Evolutionary conservation across 2,329 filamentous ascomycete species (phyloP).

Genomic region (Xylaria polymorpha): DNA sequence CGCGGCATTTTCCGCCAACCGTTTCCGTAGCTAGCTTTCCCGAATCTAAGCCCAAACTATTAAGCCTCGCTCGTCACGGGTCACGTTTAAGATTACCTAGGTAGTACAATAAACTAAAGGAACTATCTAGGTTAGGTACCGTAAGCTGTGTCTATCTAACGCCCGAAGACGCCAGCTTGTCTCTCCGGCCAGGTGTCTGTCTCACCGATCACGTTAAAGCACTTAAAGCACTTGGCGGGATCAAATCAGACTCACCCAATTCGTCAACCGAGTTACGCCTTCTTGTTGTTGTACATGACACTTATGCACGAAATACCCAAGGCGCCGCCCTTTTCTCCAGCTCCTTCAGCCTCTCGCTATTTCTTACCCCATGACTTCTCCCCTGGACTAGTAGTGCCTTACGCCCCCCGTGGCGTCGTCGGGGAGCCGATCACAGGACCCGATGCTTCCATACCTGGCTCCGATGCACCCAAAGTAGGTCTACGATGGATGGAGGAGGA

Average conservation of each 20-base stretch:
- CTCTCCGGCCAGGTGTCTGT: not conserved
- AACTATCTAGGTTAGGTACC: not conserved
- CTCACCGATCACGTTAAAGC: not conserved
- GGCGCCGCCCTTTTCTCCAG: constrained; percentile 16
- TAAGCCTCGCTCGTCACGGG: constrained; percentile 11
- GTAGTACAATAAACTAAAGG: not conserved
- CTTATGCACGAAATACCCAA: constrained; percentile 19
- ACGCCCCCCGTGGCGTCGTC: not conserved
- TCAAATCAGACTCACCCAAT: constrained; percentile 5
- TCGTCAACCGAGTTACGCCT: not conserved
- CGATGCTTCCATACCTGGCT: constrained; percentile 8
- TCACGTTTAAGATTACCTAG: not conserved
- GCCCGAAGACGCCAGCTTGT: constrained; percentile 15
- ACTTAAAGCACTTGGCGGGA: not conserved
- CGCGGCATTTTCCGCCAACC: not conserved
- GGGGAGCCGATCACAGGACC: constrained; percentile 1
- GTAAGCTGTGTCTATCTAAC: not conserved
- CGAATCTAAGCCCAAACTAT: not conserved
- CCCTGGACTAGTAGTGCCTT: constrained; percentile 6
- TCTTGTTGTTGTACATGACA: constrained; percentile 9
- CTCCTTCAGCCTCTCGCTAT: constrained; percentile 14
- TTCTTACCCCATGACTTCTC: not conserved
- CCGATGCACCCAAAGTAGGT: not conserved
- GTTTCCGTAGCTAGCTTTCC: not conserved
- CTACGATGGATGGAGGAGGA: not conserved